Evolutionary conservation across 306 rosid genomes (phyloP).

Genomic region (Rosa chinensis): DNA sequence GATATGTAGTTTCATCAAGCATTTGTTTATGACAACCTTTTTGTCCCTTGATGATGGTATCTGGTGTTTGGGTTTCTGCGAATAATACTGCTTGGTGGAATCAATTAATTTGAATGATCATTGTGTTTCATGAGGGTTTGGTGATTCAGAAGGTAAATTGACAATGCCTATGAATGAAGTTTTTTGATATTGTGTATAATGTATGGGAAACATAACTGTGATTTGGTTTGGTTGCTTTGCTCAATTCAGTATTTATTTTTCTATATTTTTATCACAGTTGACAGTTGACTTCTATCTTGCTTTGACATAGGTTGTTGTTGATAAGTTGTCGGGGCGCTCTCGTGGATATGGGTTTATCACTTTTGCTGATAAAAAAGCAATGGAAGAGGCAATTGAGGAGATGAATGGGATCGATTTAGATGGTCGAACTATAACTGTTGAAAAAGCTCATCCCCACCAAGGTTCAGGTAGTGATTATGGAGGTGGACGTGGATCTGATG

Average conservation of each 20-base stretch:
- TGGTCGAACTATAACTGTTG: constrained; percentile 95
- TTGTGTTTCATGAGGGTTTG: neutral
- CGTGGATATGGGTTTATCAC: constrained; percentile 99
- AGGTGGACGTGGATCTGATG: constrained; percentile 73
- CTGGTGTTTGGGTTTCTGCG: neutral
- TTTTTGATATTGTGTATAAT: constrained; percentile 8
- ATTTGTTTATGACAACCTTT: neutral
- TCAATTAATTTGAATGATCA: constrained; percentile 14
- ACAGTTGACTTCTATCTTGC: constrained; percentile 7
- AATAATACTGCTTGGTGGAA: constrained; percentile 22
- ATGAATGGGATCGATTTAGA: constrained; percentile 98
- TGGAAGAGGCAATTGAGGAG: constrained; percentile 94
- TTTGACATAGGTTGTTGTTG: constrained; percentile 81
- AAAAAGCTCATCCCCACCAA: constrained; percentile 97
- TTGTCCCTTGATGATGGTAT: neutral
- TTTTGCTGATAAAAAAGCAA: constrained; percentile 93
- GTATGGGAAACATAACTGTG: neutral
- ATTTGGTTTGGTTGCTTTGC: constrained; percentile 5
- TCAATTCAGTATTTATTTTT: neutral
- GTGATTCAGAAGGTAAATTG: constrained; percentile 14
- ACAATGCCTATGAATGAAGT: neutral
- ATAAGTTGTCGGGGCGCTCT: constrained; percentile 95
- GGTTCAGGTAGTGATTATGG: constrained; percentile 57
- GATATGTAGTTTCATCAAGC: neutral
- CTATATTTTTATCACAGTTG: neutral